phyloP scores from a whole-genome alignment of 2,329 filamentous ascomycete species.

The Plenodomus biglobosus region DNA sequence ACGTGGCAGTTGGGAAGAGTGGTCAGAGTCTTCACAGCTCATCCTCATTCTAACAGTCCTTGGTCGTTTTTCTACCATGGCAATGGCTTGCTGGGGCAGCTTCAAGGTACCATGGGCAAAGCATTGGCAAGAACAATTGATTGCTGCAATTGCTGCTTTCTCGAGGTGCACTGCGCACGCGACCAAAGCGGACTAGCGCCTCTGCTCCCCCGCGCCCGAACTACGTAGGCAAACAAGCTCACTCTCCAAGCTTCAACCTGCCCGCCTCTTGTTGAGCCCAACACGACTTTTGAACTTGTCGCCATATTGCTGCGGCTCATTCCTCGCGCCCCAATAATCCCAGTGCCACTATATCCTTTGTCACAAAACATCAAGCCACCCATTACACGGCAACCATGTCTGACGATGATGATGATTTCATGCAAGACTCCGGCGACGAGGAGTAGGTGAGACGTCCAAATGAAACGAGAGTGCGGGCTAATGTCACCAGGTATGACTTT shows the following conservation, averaged over 20 bases:
- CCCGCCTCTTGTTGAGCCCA: not conserved
- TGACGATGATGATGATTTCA: slow-evolving; percentile 86
- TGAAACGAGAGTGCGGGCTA: slow-evolving; percentile 12
- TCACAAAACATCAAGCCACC: not conserved
- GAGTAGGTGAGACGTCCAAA: slow-evolving; percentile 57
- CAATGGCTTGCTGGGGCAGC: too few relatives aligned
- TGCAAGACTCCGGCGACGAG: slow-evolving; percentile 88
- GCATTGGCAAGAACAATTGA: too few relatives aligned
- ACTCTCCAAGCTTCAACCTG: slow-evolving; percentile 3
- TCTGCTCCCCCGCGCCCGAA: slow-evolving; percentile 7
- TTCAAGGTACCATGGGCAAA: too few relatives aligned
- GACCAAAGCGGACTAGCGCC: slow-evolving; percentile 4
- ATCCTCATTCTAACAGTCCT: too few relatives aligned
- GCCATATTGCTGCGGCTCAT: not conserved
- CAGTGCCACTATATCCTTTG: not conserved
- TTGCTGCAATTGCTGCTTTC: not conserved
- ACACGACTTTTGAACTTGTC: not conserved
- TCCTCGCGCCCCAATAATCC: too few relatives aligned
- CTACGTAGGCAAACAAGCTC: slow-evolving; percentile 13
- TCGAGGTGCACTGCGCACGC: slow-evolving; percentile 1
- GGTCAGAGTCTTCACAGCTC: too few relatives aligned
- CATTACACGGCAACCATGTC: slow-evolving; percentile 61
- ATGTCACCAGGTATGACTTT: slow-evolving; percentile 76
- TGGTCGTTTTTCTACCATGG: too few relatives aligned
- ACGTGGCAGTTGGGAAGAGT: too few relatives aligned